These are phyloP conservation scores for Pichia sp. DNA, from an alignment of 1,139 yeast genomes.

Conservation along the genomic window DNA sequence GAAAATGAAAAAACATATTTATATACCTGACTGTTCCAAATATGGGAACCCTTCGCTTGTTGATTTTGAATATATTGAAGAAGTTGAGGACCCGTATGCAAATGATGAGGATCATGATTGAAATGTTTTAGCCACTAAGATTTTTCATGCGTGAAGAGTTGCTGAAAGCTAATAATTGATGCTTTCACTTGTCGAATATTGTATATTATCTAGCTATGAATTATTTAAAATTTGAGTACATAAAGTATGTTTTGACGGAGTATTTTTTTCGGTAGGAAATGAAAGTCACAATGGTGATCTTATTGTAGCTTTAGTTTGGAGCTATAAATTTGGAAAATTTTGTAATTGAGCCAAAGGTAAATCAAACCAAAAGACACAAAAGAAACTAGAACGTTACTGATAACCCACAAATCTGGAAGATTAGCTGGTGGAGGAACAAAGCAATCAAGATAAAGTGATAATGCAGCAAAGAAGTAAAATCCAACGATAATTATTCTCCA, in stretches of 20 bases:
- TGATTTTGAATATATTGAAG: slow-evolving; percentile 5
- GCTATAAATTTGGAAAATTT: slow-evolving; percentile 34
- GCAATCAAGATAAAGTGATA: slow-evolving; percentile 53
- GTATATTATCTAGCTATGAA: background rate
- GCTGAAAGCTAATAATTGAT: background rate
- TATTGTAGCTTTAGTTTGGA: slow-evolving; percentile 10
- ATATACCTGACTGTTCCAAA: slow-evolving; percentile 33
- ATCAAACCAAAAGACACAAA: slow-evolving; percentile 72
- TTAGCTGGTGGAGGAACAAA: slow-evolving; percentile 47
- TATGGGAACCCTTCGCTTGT: slow-evolving; percentile 6
- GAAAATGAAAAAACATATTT: slow-evolving; percentile 36
- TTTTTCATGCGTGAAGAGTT: background rate
- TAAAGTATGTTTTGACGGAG: background rate
- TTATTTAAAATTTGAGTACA: background rate
- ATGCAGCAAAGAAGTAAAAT: slow-evolving; percentile 55
- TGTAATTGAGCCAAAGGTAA: slow-evolving; percentile 72
- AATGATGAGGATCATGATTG: background rate
- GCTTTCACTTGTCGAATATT: background rate
- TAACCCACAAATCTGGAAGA: slow-evolving; percentile 84
- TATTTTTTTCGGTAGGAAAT: too few species aligned
- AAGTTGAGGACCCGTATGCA: slow-evolving; percentile 7
- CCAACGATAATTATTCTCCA: slow-evolving; percentile 55
- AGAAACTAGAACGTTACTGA: slow-evolving; percentile 67
- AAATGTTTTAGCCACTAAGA: background rate
- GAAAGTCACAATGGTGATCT: background rate